Evolutionary conservation across 805 yeast species (phyloP).

Genomic region (Candida sakaeoensis): DNA sequence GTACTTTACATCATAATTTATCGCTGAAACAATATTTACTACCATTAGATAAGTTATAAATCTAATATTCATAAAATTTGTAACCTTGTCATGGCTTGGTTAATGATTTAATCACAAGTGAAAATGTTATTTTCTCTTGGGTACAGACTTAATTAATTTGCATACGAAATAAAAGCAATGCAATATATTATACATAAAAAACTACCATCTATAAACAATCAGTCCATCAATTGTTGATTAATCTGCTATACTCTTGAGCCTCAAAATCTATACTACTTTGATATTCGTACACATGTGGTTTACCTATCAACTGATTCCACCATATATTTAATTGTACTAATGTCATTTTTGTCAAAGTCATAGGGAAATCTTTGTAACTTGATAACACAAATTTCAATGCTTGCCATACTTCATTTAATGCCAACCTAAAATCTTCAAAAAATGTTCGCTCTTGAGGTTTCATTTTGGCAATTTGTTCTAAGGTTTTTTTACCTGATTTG

Average conservation of each 20-base stretch:
- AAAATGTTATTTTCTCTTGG: background rate
- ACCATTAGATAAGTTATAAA: background rate
- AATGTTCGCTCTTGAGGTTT: conserved; percentile 13
- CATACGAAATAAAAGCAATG: no score
- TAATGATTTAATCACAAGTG: background rate
- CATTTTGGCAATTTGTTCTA: conserved; percentile 5
- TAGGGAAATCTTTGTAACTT: conserved; percentile 72
- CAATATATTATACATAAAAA: conserved; percentile 1
- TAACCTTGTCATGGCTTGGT: background rate
- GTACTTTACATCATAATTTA: background rate
- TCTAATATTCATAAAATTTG: background rate
- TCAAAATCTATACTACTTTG: conserved; percentile 11
- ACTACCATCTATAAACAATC: no score
- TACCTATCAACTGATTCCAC: conserved; percentile 81
- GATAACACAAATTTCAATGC: conserved; percentile 62
- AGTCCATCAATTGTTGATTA: conserved; percentile 4
- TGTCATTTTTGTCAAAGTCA: conserved; percentile 47
- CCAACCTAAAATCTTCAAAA: conserved; percentile 47
- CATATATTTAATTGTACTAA: conserved; percentile 48
- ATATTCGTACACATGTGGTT: conserved; percentile 17
- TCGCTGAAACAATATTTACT: background rate
- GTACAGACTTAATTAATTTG: no score
- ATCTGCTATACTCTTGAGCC: conserved; percentile 10
- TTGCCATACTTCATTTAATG: conserved; percentile 47
- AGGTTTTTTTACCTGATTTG: background rate